phyloP scores from a whole-genome alignment of 2,329 filamentous ascomycete genomes.

The Didymella keratinophila region DNA sequence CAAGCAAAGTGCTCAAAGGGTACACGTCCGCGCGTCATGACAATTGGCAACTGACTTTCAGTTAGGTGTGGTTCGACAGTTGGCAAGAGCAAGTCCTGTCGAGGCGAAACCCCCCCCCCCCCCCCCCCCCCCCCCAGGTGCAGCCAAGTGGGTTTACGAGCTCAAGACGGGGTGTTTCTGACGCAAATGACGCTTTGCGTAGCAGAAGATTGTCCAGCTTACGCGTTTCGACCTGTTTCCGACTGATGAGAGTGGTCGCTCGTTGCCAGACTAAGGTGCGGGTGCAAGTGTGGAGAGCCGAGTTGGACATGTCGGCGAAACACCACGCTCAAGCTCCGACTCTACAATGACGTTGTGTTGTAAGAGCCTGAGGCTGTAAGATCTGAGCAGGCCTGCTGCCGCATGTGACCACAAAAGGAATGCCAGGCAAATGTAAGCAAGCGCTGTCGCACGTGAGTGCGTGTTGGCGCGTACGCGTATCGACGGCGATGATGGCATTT shows the following conservation, averaged over 20 bases:
- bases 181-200: conserved; percentile 25
- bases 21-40: too few relatives aligned
- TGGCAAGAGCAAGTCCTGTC: too few relatives aligned
- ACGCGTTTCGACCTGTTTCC: conserved; percentile 33
- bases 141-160: conserved; percentile 22
- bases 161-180: conserved; percentile 17
- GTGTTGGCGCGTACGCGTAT: background rate
- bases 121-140: too few relatives aligned
- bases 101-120: too few relatives aligned
- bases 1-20: too few relatives aligned
- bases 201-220: conserved; percentile 27
- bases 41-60: too few relatives aligned
- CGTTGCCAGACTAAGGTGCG: conserved; percentile 21
- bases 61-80: too few relatives aligned
- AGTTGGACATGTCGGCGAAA: conserved; percentile 36
- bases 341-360: conserved; percentile 3
- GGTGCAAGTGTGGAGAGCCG: conserved; percentile 43
- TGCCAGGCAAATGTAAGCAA: background rate
- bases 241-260: conserved; percentile 25
- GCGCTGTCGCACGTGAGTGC: conserved; percentile 2
- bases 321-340: conserved; percentile 30
- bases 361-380: background rate
- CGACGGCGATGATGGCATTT: background rate
- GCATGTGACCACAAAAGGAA: background rate
- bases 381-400: background rate